Conservation (phyloP, 768 basidiomycete genomes). For the Agaricus blazei region DNA sequence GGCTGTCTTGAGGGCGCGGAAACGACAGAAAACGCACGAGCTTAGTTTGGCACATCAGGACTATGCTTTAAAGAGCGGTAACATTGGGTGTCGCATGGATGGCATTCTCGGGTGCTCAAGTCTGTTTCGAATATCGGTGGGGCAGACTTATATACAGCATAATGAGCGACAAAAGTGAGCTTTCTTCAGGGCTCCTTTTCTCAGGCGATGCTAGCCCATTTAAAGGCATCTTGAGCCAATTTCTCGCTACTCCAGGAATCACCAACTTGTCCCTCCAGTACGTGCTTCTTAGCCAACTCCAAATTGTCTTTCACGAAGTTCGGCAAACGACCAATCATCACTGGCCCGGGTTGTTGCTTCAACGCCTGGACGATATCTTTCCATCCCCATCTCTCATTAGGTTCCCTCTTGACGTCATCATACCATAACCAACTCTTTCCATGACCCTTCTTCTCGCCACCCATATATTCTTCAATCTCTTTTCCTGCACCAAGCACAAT, state of each 20-base stretch:
- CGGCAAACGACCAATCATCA: conserved; percentile 4
- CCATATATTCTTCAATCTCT: conserved; percentile 12
- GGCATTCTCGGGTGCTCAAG: too few species aligned
- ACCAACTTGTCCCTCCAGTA: background rate
- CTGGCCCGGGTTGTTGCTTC: background rate
- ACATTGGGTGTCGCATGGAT: too few species aligned
- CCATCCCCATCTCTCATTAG: conserved; percentile 13
- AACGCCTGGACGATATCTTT: conserved; percentile 11
- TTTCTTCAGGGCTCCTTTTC: background rate
- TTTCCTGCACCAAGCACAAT: conserved; percentile 13
- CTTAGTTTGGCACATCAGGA: too few species aligned
- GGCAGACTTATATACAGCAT: background rate
- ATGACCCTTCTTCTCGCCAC: conserved; percentile 3
- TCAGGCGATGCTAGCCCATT: conserved; percentile 5
- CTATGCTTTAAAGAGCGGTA: too few species aligned
- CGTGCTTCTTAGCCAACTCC: conserved; percentile 10
- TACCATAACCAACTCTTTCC: conserved; percentile 14
- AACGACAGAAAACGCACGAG: too few species aligned
- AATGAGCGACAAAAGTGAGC: background rate
- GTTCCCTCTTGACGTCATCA: conserved; percentile 10
- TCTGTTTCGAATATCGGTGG: too few species aligned
- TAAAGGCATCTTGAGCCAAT: conserved; percentile 6
- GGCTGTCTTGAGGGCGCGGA: too few species aligned
- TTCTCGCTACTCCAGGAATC: conserved; percentile 11
- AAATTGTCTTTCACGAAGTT: conserved; percentile 12